Base-by-base conservation (phyloP, 1,139 yeast species). In the Hemisphaericaspora xylanilytica region DNA sequence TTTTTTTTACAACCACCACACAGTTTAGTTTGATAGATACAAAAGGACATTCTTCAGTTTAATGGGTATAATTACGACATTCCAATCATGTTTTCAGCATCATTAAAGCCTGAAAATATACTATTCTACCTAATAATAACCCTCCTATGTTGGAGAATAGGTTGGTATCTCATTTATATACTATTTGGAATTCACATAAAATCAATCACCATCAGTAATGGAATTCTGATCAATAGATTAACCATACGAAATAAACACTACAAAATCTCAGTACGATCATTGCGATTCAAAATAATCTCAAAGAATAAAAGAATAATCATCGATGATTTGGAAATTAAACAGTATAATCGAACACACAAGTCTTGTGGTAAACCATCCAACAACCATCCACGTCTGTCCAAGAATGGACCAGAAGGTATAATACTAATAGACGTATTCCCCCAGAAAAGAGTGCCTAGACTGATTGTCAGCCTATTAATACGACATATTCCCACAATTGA, bases 201-300 rank as follows among this genome's bases (percentile, higher is more conserved):
- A 27, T 58, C 65, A 15, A 40, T 71, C 4, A 46, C 66, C 18
- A 58, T 70, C 28, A 67, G 64, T 48, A 70, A 70, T 49, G 75
- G 76, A 13, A 41, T 71, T 3, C 65, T 59, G 63, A 53, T 70
- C 47, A 65, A 68, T 45, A 55, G 63, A 11, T 49, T 70, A 20
- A 40, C 57, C 5, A 38, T 62, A 30, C 45, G 43, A 11, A 42
- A 53, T 18, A 46, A 43, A 17, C 39, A 18, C 24, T n/a, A 33
- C 30, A 29, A 43, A 6, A 14, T 69, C 2, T 34, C 44, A 3
- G 37, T 63, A 10, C 49, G 55, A 12, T 56, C 67, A 3, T 32
- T 69, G 2, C 46, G 73, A 17, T 51, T 69, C 29, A 48, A 70
- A 35, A 53, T 70, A 21, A 70, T 75, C 75, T 75, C 75, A 3